phyloP scores from a whole-genome alignment of 176 grass and related monocot genomes.

The Phragmites australis region DNA sequence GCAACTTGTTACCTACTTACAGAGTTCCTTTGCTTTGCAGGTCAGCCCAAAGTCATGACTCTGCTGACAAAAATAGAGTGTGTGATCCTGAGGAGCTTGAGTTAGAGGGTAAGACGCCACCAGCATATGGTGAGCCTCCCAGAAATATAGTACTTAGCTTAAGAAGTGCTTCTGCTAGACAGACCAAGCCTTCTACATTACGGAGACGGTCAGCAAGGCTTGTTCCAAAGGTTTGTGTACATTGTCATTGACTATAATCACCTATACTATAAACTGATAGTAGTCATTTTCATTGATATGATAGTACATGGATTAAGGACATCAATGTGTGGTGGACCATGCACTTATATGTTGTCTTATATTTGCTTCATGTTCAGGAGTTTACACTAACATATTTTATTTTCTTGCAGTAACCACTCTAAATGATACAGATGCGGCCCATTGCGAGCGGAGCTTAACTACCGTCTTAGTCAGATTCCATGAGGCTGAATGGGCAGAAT shows the following conservation, averaged over 20 bases:
- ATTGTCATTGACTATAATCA: slow-evolving; percentile 20
- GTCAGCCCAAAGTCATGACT: slow-evolving; percentile 48
- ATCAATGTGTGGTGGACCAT: slow-evolving; percentile 17
- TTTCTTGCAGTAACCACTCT: slow-evolving; percentile 38
- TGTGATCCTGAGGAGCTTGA: slow-evolving; percentile 39
- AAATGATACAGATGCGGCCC: slow-evolving; percentile 27
- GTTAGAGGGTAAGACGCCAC: slow-evolving; percentile 47
- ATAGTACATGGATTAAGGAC: slow-evolving; percentile 14
- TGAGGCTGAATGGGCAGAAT: slow-evolving; percentile 42
- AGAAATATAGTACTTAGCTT: slow-evolving; percentile 66
- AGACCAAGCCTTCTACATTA: slow-evolving; percentile 37
- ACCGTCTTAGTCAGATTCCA: slow-evolving; percentile 24
- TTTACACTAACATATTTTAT: slow-evolving; percentile 34
- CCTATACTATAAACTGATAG: neutral
- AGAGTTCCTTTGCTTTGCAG: slow-evolving; percentile 46
- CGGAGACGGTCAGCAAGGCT: slow-evolving; percentile 68
- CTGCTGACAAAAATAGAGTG: slow-evolving; percentile 29
- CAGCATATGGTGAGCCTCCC: slow-evolving; percentile 44
- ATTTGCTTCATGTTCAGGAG: neutral
- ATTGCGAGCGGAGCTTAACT: slow-evolving; percentile 35
- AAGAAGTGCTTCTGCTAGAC: slow-evolving; percentile 63
- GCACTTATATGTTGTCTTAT: neutral
- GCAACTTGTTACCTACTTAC: slow-evolving; percentile 32
- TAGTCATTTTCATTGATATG: neutral
- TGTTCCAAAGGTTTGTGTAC: slow-evolving; percentile 56